phyloP scores from a whole-genome alignment of 345 rosid species.

The Syzygium aromaticum region DNA sequence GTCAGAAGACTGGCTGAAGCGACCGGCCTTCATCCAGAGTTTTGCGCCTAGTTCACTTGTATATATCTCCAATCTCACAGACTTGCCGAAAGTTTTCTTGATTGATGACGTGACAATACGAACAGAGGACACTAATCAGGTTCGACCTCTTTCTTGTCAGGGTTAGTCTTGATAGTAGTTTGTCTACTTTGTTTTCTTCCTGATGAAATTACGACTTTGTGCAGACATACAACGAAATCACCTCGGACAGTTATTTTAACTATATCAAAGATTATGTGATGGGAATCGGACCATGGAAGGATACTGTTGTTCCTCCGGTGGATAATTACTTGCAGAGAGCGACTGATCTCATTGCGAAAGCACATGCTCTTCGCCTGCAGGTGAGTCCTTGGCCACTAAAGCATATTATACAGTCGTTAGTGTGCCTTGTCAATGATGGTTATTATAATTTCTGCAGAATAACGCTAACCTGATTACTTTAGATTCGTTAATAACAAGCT shows the following conservation, averaged over 20 bases:
- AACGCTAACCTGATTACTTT: not conserved
- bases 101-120: conserved; percentile 19
- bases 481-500: not conserved
- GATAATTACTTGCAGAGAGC: conserved; percentile 20
- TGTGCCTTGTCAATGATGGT: not conserved
- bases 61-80: conserved; percentile 21
- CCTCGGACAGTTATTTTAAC: conserved; percentile 28
- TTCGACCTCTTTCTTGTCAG: not conserved
- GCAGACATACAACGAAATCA: conserved; percentile 35
- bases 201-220: not conserved
- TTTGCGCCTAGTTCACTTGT: conserved; percentile 35
- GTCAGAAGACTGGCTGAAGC: conserved; percentile 34
- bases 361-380: conserved; percentile 32
- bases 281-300: conserved; percentile 43
- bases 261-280: conserved; percentile 30
- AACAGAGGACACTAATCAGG: conserved; percentile 43
- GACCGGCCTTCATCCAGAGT: conserved; percentile 34
- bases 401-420: not conserved
- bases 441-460: not conserved
- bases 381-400: not conserved
- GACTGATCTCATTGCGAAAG: conserved; percentile 34
- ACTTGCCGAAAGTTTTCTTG: conserved; percentile 27
- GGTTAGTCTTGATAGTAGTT: not conserved
- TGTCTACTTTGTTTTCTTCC: not conserved
- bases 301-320: conserved; percentile 23